Base-by-base conservation (phyloP, 352 stramenopile species). In the Phytopythium aichiense region DNA sequence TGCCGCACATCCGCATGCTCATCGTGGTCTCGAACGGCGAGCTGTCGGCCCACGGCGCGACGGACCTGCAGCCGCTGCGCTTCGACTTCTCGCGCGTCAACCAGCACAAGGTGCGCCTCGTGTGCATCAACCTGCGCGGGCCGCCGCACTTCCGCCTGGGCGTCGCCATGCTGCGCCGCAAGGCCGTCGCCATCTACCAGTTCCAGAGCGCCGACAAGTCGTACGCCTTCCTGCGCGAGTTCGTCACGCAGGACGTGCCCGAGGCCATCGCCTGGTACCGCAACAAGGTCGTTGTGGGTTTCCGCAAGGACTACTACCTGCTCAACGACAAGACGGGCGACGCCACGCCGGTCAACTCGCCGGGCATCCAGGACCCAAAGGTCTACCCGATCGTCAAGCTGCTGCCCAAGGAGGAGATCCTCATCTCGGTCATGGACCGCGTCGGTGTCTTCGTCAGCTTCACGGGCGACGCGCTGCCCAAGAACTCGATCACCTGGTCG, bases 1-100 rank as follows among this genome's bases (percentile, higher is more conserved):
- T 95, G 56, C 87, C 87, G 22, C 87, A 95, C 53, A 94, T 95
- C 57, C 87, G 87, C 56, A 92, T 95, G 83, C 74, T 95, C 28
- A 84, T 95, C 42, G 84, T 88, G 2, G 71, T 95, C 22, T 72
- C 87, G 13, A 92, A 95, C 53, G 84, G 86, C 28, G 67, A 89
- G 63, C 33, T 94, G 11, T 87, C 72, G 16, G 83, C 77, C 2
- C 84, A 94, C 64, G 84, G 83, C 13, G 87, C 87, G 3, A 94
- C 84, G 37, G 87, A 95, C 51, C 68, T 95, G 56, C 79, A 91
- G 66, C 76, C 82, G 38, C 68, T 94, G 42, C 65, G 70, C 22
- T 92, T 92, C 52, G 87, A 95, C 65, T 94, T 95, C 54, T 82
- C 78, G 23, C 62, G 76, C n/a, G 83, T 81, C n/a, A 94, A 94